Evolutionary conservation across 176 grass and related monocot genomes (phyloP), one percentile per base, ranked within the genome.

Genomic region (Microstegium vimineum): DNA sequence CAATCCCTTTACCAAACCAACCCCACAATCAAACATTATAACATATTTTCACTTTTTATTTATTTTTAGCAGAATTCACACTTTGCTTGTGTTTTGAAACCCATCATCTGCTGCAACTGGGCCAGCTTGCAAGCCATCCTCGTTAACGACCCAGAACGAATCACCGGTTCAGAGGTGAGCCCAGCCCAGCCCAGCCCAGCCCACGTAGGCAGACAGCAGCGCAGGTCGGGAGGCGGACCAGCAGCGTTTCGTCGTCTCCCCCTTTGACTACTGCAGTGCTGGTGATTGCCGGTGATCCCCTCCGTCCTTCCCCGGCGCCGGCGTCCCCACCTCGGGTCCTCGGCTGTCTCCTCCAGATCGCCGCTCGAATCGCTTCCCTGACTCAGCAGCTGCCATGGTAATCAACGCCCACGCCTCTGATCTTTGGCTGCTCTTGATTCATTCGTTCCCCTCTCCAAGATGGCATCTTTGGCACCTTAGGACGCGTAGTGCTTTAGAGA

Each of bases 311-410:
- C 5, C 80, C 86, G 62, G 5, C 62, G 37, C 23, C 61, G 69
- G 38, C 62, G 49, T n/a, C 74, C 49, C 61, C 14, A 56, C 18
- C 51, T 56, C 20, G 51, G 7, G 46, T 54, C 49, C 57, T 62
- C 37, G 5, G 37, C 73, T 3, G 6, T 17, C 54, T 42, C 18
- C 32, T 15, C 61, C 28, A 20, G 7, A 2, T 26, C 67, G 8
- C 40, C 40, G 38, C 40, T 41, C 5, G 22, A 14, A 4, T 26
- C 51, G 16, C 0, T 1, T 20, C 20, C 4, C 30, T 23, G 13
- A 5, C 5, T 25, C 76, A 41, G 51, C 2, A 26, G 69, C 51
- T 36, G 25, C 41, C 71, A 89, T 89, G 87, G 87, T 89, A 89
- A 89, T 1, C 3, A 26, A 1, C 42, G 20, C 26, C 0, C 41